Evolutionary conservation across 257 asterid genomes (phyloP), one percentile per base, ranked within the genome.

Genomic region (Misopates orontium): DNA sequence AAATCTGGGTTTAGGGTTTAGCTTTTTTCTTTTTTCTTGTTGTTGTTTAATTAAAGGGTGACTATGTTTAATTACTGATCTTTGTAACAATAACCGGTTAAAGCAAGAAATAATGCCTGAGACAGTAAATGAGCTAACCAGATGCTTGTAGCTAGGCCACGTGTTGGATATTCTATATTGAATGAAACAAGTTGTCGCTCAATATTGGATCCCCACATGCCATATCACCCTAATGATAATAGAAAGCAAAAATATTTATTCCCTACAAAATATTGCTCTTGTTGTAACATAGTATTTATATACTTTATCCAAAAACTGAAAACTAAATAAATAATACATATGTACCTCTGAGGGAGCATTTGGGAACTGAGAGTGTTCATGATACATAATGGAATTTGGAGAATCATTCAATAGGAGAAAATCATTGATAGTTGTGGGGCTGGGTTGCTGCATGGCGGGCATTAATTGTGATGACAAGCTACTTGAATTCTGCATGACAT

Each of bases 121-220:
- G 82, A 75, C 73, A 87, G 55, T 75, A 83, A 71, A 68, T 22
- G 82, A 71, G 63, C 82, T 80, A 41, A 86, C 91, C 88, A 72
- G 68, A 75, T 54, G 75, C 45, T 42, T 55, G 82, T 76, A 71
- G 82, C 80, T 73, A 68, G 82, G 78, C 62, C 71, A 77, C n/a
- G 5, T 64, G 66, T 54, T 41, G 75, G 40, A 41, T n/a, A n/a
- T n/a, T 53, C 42, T 36, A 36, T 10, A 36, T 3, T 36, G 42
- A 8, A 36, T 36, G 42, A 36, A 36, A 36, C 42, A 28, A 28
- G 36, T 28, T 28, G 36, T 28, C 36, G 36, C 7, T n/a, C n/a
- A n/a, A n/a, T 7, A 7, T 7, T 28, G 36, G 7, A 28, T 28
- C 36, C 36, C 7, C 4, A 28, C 36, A 1, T 36, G 1, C 42